Conservation (phyloP, 2,329 filamentous ascomycete genomes). For the Colletotrichum endophyticum region DNA sequence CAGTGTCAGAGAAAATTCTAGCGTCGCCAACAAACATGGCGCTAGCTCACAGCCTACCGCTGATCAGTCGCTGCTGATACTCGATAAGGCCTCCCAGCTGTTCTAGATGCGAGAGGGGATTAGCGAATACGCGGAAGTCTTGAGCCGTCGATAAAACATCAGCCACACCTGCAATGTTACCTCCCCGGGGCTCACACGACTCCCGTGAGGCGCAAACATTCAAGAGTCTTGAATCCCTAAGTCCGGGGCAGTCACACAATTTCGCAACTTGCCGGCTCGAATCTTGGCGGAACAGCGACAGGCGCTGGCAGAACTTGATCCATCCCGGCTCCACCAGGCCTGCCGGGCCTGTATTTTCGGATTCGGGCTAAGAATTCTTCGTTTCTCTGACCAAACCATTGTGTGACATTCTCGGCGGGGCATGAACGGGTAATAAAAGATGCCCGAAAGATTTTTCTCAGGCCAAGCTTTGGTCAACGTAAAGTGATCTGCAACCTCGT, state of each 20-base stretch:
- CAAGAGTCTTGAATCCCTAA: neutral
- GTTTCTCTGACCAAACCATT: neutral
- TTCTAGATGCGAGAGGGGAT: neutral
- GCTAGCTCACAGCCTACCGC: neutral
- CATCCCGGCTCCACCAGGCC: neutral
- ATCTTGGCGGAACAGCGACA: neutral
- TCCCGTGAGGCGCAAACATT: neutral
- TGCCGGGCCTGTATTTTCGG: neutral
- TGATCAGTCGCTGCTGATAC: neutral
- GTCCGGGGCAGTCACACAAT: neutral
- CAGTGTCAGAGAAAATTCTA: neutral
- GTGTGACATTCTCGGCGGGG: neutral
- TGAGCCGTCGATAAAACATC: neutral
- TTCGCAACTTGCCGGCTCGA: neutral
- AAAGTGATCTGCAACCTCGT: neutral
- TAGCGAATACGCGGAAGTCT: neutral
- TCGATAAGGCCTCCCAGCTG: neutral
- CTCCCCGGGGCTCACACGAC: neutral
- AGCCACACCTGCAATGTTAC: neutral
- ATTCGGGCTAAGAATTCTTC: neutral
- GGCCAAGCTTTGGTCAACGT: neutral
- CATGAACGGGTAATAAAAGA: neutral
- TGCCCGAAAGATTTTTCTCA: neutral
- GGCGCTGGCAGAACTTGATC: neutral
- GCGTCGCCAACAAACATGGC: neutral